Conservation (phyloP, 75 land plant genomes). For the Gnetum montanum region DNA sequence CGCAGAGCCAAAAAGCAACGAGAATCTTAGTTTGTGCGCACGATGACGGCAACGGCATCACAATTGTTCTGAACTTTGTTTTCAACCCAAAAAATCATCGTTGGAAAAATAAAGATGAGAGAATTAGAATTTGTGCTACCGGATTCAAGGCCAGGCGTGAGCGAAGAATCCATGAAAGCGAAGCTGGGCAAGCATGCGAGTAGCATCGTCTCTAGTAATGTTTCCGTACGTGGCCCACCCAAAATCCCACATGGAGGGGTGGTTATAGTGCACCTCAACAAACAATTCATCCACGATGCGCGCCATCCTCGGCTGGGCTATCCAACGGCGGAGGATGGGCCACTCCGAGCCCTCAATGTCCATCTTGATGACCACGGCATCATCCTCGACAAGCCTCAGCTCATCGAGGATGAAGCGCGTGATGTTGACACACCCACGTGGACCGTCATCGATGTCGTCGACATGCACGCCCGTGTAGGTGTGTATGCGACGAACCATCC, state of each 20-base stretch:
- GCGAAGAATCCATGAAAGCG: slow-evolving; percentile 17
- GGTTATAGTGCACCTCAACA: slow-evolving; percentile 26
- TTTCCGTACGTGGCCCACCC: slow-evolving; percentile 15
- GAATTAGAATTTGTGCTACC: too few relatives aligned
- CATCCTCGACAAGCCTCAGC: not conserved
- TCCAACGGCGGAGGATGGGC: slow-evolving; percentile 28
- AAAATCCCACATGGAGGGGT: slow-evolving; percentile 13
- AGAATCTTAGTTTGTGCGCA: too few relatives aligned
- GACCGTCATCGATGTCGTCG: not conserved
- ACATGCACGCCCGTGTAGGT: not conserved
- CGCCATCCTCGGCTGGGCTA: slow-evolving; percentile 18
- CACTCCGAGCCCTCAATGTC: slow-evolving; percentile 30
- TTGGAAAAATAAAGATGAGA: too few relatives aligned
- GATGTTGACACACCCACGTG: not conserved
- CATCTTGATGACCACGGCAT: slow-evolving; percentile 30
- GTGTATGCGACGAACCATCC: not conserved
- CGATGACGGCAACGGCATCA: too few relatives aligned
- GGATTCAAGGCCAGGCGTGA: slow-evolving; percentile 26
- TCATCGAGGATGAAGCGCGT: not conserved
- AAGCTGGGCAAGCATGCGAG: slow-evolving; percentile 14
- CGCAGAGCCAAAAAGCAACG: too few relatives aligned
- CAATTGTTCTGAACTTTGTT: too few relatives aligned
- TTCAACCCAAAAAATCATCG: too few relatives aligned
- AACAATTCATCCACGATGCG: slow-evolving; percentile 30
- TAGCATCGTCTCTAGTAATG: slow-evolving; percentile 18